Evolutionary conservation across 805 yeast species (phyloP), one percentile per base, ranked within the genome.

Genomic region (Candida parachauliodes): DNA sequence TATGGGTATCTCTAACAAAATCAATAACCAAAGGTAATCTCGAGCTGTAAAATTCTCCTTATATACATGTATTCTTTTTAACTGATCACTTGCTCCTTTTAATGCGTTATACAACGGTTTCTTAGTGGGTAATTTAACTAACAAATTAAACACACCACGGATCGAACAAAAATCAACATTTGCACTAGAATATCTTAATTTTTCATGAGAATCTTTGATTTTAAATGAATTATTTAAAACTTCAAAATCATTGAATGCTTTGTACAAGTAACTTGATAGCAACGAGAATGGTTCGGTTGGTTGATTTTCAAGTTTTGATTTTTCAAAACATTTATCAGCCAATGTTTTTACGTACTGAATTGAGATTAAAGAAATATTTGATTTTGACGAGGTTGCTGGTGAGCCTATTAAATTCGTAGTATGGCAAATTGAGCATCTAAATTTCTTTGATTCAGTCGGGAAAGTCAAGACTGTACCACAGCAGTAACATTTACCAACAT

Each of bases 1-100:
- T 4, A 74, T 65, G 0, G 96, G 96, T 21, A 81, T 76, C 41
- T 84, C 89, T 36, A 83, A 57, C 9, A 86, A 59, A 3, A 86
- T 76, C 12, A 86, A 57, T 1, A 86, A 48, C 82, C 87, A 84
- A 30, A 65, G 54, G 20, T 79, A 54, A 15, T 74, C 65, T 1
- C 58, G 47, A 0, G 81, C 72, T 9, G 66, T 59, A 6, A 65
- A 53, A 28, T 66, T 43, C 0, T 51, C 52, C 5, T 68, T 62
- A 1, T 80, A 39, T 0, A 57, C 79, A 19, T 58, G 50, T 5
- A 62, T 46, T 26, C 79, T 67, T 41, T 72, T 76, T 16, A 87
- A 57, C 2, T 80, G 60, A 5, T 68, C 68, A 31, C 74, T 60
- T 2, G 76, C 71, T 0, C 81, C 76, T 4, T 63, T 48, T 14